Conservation (phyloP, 2,329 filamentous ascomycete genomes). For the Hirsutella rhossiliensis region DNA sequence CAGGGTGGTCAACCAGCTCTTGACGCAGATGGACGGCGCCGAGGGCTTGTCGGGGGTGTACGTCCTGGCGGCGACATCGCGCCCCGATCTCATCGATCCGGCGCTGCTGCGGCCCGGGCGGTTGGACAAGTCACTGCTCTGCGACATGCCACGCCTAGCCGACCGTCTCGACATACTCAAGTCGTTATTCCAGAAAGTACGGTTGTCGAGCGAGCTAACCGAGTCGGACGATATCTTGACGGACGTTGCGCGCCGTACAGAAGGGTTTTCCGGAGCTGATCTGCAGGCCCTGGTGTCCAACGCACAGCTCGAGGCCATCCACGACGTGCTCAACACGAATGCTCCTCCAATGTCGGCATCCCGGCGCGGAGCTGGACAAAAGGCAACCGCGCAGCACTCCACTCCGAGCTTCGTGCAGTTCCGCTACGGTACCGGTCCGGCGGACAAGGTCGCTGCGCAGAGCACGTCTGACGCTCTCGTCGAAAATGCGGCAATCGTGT, state of each 20-base stretch:
- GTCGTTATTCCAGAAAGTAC: slow-evolving; percentile 72
- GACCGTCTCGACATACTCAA: slow-evolving; percentile 83
- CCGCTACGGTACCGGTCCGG: slow-evolving; percentile 56
- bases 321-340: slow-evolving; percentile 63
- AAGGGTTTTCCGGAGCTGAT: slow-evolving; percentile 89
- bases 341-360: slow-evolving; percentile 28
- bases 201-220: slow-evolving; percentile 55
- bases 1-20: slow-evolving; percentile 91
- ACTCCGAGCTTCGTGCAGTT: slow-evolving; percentile 65
- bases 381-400: slow-evolving; percentile 14
- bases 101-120: slow-evolving; percentile 83
- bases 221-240: slow-evolving; percentile 42
- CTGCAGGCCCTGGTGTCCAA: slow-evolving; percentile 93
- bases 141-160: slow-evolving; percentile 69
- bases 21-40: slow-evolving; percentile 98
- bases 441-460: slow-evolving; percentile 29
- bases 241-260: slow-evolving; percentile 69
- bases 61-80: slow-evolving; percentile 83
- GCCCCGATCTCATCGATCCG: slow-evolving; percentile 92
- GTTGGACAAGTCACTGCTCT: slow-evolving; percentile 85
- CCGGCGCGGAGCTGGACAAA: slow-evolving; percentile 22
- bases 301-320: slow-evolving; percentile 91
- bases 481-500: slow-evolving; percentile 64
- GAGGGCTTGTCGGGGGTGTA: slow-evolving; percentile 93
- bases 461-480: slow-evolving; percentile 47